Evolutionary conservation across 2,329 filamentous ascomycete species (phyloP).

Genomic region (Exserohilum turcica): DNA sequence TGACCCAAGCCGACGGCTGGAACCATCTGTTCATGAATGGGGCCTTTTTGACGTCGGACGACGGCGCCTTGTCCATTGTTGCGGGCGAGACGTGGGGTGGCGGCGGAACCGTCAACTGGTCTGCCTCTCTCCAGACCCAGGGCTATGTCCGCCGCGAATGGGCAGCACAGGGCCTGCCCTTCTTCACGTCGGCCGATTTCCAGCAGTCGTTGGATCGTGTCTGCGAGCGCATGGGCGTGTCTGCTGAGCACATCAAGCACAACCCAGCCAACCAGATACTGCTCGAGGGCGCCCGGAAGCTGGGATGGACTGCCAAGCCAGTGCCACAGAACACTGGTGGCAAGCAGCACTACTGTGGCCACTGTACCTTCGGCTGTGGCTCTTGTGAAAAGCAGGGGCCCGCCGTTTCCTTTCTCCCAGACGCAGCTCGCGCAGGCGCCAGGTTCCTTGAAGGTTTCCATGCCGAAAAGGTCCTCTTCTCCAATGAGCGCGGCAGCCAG

Average conservation of each 20-base stretch:
- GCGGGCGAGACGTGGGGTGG: conserved; percentile 81
- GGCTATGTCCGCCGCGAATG: conserved; percentile 80
- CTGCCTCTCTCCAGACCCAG: conserved; percentile 69
- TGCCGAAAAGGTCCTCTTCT: conserved; percentile 73
- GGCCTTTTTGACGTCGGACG: conserved; percentile 61
- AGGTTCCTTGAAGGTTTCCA: conserved; percentile 83
- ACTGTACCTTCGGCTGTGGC: conserved; percentile 64
- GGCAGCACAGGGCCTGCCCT: conserved; percentile 70
- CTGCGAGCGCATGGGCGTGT: conserved; percentile 77
- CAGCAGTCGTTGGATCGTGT: conserved; percentile 81
- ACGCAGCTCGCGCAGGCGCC: conserved; percentile 77
- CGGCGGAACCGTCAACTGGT: conserved; percentile 89
- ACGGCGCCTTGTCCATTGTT: conserved; percentile 61
- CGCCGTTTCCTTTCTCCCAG: conserved; percentile 75
- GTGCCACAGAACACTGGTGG: conserved; percentile 82
- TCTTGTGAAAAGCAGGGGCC: conserved; percentile 79
- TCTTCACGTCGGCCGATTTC: conserved; percentile 75
- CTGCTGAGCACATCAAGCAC: conserved; percentile 68
- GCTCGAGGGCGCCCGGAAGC: conserved; percentile 73
- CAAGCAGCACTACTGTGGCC: conserved; percentile 72
- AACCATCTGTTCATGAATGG: conserved; percentile 72
- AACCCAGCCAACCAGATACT: conserved; percentile 73
- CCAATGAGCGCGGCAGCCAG: conserved; percentile 57
- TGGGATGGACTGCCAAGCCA: conserved; percentile 71
- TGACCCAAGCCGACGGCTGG: conserved; percentile 66